These are phyloP conservation scores for Lecanicillium sp. DNA, from an alignment of 2,329 filamentous ascomycete species.

Conservation along the genomic window DNA sequence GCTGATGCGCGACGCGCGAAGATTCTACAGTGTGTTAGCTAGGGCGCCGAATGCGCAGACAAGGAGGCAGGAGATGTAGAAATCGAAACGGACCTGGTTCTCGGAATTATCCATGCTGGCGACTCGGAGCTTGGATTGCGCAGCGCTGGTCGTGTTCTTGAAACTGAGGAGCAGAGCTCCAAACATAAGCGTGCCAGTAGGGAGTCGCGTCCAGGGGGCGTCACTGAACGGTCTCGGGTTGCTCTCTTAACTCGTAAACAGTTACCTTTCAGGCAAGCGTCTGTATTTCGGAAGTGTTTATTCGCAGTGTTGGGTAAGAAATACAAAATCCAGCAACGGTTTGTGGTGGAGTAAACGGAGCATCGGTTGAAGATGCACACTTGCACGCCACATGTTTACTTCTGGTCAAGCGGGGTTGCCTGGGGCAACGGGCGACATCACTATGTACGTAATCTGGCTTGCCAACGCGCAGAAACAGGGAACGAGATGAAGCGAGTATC, in stretches of 20 bases:
- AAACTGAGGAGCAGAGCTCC: neutral
- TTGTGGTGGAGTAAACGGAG: neutral
- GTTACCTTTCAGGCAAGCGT: too few relatives aligned
- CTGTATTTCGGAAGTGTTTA: slow-evolving; percentile 1
- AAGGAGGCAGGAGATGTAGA: neutral
- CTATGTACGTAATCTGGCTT: too few relatives aligned
- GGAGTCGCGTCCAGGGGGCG: neutral
- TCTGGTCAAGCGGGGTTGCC: slow-evolving; percentile 6
- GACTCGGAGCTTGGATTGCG: neutral
- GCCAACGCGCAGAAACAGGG: too few relatives aligned
- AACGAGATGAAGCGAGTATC: too few relatives aligned
- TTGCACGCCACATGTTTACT: slow-evolving; percentile 5
- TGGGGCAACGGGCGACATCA: slow-evolving; percentile 5
- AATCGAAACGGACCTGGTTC: slow-evolving; percentile 6
- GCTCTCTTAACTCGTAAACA: too few relatives aligned
- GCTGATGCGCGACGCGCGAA: slow-evolving; percentile 7
- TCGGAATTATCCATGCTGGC: slow-evolving; percentile 7
- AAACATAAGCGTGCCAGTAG: slow-evolving; percentile 1
- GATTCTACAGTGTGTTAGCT: neutral
- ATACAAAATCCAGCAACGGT: neutral
- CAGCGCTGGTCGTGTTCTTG: neutral
- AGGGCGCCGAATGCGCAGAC: too few relatives aligned
- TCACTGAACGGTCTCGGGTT: too few relatives aligned
- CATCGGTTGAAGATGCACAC: neutral
- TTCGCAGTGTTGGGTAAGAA: neutral